Base-by-base conservation (phyloP, 345 rosid genomes). In the Eucalyptus shirleyi region DNA sequence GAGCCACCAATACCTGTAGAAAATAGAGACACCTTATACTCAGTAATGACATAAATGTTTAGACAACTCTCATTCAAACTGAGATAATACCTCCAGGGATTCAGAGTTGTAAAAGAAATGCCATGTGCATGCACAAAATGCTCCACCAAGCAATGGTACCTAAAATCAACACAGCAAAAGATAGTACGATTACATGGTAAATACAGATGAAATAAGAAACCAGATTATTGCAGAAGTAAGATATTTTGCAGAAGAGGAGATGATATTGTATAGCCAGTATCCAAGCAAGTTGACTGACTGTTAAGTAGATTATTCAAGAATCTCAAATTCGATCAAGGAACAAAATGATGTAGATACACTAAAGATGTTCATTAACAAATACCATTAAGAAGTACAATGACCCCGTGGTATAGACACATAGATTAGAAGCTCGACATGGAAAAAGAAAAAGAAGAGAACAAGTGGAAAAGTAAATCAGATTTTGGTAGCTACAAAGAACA, bases 131-230 rank as follows among this genome's bases (percentile, higher is more conserved):
- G 98, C 99, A 87, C 99, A 97, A 86, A 97, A 95, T 88, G 99
- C 98, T 95, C 99, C 98, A 65, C 98, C 99, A n/a, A 97, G 99
- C 90, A 95, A 91, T 87, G 99, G 98, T 82, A 96, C 98, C 99
- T 96, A 88, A 53, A 86, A 88, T 88, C 86, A 82, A 47, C 42
- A 12, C 65, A 24, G 60, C 30, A 51, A 65, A 83, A 86, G 8
- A 67, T 62, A 23, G 86, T 62, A 21, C 1, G 9, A 12, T 60
- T 42, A 60, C 28, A 34, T 51, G 40, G 50, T 44, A 50, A 44
- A 81, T 16, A 37, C 26, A 77, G 19, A 49, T 15, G 37, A 26
- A 32, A 65, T 13, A 42, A 37, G 81, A 26, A 26, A 88, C 37
- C 2, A 1, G 40, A 24, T 42, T 34, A 69, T n/a, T 15, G 53